phyloP scores from a whole-genome alignment of 768 basidiomycete species.

The Leccinum boreale region DNA sequence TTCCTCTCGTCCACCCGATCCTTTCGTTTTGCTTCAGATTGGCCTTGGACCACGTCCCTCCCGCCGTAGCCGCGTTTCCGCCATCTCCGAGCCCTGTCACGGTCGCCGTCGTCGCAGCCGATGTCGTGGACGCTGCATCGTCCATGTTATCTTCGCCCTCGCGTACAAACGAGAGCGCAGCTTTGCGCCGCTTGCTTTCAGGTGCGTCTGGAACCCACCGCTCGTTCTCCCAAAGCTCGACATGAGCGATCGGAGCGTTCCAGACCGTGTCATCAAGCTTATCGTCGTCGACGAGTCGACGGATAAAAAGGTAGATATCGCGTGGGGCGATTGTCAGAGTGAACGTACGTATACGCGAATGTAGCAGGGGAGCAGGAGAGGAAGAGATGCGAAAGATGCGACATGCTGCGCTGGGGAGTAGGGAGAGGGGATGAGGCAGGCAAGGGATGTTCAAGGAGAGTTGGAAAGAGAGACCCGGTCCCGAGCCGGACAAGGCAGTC shows the following conservation, averaged over 20 bases:
- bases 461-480: conserved; percentile 17
- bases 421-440: background rate
- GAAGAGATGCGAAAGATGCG: background rate
- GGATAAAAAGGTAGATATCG: background rate
- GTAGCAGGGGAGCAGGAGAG: background rate
- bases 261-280: background rate
- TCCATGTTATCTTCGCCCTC: background rate
- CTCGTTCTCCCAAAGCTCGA: background rate
- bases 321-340: background rate
- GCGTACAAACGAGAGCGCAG: background rate
- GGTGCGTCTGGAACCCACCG: background rate
- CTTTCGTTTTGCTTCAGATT: conserved; percentile 11
- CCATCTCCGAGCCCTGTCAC: background rate
- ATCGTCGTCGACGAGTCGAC: background rate
- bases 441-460: conserved; percentile 9
- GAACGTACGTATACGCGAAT: background rate
- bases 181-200: background rate
- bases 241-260: background rate
- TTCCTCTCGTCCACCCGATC: conserved; percentile 9
- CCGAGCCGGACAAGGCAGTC: conserved; percentile 8
- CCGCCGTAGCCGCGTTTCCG: background rate
- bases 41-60: conserved; percentile 14
- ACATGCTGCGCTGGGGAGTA: background rate
- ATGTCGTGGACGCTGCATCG: background rate
- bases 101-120: background rate